Conservation (phyloP, 2,329 filamentous ascomycete species). For the Phialocephala subalpina region DNA sequence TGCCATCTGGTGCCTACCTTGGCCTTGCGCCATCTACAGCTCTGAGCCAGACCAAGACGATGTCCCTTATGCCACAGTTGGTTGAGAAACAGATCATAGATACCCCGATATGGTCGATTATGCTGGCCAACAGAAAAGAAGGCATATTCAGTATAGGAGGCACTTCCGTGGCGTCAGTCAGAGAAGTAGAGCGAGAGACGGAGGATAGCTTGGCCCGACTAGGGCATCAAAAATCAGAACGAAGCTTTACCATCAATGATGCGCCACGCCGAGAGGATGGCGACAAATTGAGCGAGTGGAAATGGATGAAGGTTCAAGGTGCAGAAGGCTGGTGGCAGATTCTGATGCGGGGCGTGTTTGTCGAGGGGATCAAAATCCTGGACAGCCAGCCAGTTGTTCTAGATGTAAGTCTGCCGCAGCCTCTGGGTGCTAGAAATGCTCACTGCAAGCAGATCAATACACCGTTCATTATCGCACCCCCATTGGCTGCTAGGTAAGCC, state of each 20-base stretch:
- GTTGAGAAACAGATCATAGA: conserved; percentile 29
- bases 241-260: conserved; percentile 26
- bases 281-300: conserved; percentile 26
- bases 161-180: conserved; percentile 22
- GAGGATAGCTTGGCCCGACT: conserved; percentile 14
- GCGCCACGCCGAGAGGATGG: neutral
- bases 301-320: conserved; percentile 35
- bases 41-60: conserved; percentile 29
- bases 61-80: conserved; percentile 28
- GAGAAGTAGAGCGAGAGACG: conserved; percentile 23
- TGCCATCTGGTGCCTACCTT: conserved; percentile 33
- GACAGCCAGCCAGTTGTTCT: conserved; percentile 32
- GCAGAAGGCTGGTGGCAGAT: conserved; percentile 40
- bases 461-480: conserved; percentile 35
- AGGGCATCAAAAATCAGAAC: neutral
- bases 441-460: conserved; percentile 32
- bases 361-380: conserved; percentile 31
- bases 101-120: conserved; percentile 32
- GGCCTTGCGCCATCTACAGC: conserved; percentile 32
- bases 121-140: conserved; percentile 34
- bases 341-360: conserved; percentile 32
- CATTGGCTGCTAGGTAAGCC: conserved; percentile 27
- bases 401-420: conserved; percentile 30
- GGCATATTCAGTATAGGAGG: conserved; percentile 36
- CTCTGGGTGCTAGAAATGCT: neutral